Evolutionary conservation across 495 filamentous ascomycete species (phyloP).

Genomic region (Tuber calosporum): DNA sequence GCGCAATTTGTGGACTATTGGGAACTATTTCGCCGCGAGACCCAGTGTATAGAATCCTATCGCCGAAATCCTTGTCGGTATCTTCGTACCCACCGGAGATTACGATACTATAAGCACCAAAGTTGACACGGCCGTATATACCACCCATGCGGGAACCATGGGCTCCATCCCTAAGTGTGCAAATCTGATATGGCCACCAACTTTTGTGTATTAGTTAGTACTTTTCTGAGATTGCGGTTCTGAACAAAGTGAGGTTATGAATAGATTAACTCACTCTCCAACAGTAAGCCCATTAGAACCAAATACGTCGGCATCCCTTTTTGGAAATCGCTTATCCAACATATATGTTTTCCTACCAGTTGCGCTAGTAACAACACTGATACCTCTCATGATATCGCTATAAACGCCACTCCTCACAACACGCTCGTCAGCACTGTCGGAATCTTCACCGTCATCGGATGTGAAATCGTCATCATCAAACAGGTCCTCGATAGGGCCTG

Average conservation of each 20-base stretch:
- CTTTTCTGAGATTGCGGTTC: background rate
- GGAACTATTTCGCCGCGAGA: constrained; percentile 37
- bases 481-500: constrained; percentile 6
- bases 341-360: constrained; percentile 28
- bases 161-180: constrained; percentile 49
- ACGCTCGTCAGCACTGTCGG: constrained; percentile 14
- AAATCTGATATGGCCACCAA: constrained; percentile 51
- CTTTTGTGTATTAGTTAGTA: constrained; percentile 1
- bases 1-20: constrained; percentile 8
- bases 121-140: constrained; percentile 44
- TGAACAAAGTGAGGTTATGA: background rate
- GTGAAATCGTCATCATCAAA: constrained; percentile 18
- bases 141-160: constrained; percentile 48
- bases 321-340: constrained; percentile 36
- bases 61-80: constrained; percentile 47
- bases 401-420: background rate
- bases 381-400: constrained; percentile 44
- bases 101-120: constrained; percentile 48
- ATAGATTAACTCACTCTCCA: constrained; percentile 38
- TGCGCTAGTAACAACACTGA: constrained; percentile 24
- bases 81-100: constrained; percentile 45
- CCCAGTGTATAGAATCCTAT: constrained; percentile 48
- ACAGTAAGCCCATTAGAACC: constrained; percentile 47
- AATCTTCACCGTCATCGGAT: background rate
- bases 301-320: constrained; percentile 41